Evolutionary conservation across 768 basidiomycete species (phyloP).

Genomic region (Favolaschia claudopus): DNA sequence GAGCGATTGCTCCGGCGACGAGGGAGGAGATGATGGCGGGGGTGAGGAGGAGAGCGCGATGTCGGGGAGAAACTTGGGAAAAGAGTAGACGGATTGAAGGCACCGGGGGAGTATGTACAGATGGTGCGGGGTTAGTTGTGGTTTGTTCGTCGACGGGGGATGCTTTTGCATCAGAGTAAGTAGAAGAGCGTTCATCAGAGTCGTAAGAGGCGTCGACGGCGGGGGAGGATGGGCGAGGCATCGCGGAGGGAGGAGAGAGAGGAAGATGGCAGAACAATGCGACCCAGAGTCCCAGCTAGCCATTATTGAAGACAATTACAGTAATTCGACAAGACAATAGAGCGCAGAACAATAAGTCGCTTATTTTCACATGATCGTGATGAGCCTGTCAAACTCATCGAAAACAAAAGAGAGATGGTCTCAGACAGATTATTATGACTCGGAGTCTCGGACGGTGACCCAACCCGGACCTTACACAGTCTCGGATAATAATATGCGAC

Average conservation of each 20-base stretch:
- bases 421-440: too few relatives aligned
- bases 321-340: too few relatives aligned
- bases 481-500: too few relatives aligned
- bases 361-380: background rate
- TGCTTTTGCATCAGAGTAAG: constrained; percentile 16
- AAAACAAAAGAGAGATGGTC: too few relatives aligned
- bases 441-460: too few relatives aligned
- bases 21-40: constrained; percentile 72
- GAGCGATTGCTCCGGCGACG: constrained; percentile 73
- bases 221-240: constrained; percentile 17
- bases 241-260: constrained; percentile 23
- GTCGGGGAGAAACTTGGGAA: constrained; percentile 64
- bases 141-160: constrained; percentile 20
- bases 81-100: constrained; percentile 74
- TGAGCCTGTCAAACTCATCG: too few relatives aligned
- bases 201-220: constrained; percentile 26
- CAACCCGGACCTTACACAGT: too few relatives aligned
- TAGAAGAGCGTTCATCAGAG: constrained; percentile 21
- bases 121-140: constrained; percentile 28
- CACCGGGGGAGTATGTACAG: constrained; percentile 22
- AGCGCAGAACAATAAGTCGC: background rate
- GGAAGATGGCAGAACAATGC: background rate
- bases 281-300: background rate
- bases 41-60: constrained; percentile 62
- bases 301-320: background rate